Percentiles rank a stretch among this genome's conserved stretches.
Conservation (phyloP, 2,329 filamentous ascomycete genomes). For the Botrytis fabae region DNA sequence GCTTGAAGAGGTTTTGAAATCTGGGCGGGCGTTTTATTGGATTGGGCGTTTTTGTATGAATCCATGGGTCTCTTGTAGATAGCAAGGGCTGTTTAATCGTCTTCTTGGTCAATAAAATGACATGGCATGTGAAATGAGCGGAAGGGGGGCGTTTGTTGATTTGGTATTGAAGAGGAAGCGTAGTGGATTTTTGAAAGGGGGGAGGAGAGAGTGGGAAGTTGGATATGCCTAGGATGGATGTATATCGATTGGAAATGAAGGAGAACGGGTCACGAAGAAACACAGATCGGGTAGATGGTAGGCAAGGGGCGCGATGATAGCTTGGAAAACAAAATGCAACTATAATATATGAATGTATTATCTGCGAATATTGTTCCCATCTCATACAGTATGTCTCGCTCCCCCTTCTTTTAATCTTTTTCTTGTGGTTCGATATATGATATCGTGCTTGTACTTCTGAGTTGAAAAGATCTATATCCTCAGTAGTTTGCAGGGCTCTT, state of each 20-base stretch:
- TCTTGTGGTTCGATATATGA: not conserved
- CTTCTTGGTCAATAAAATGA: not conserved
- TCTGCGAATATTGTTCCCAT: not conserved
- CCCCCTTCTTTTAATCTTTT: not conserved
- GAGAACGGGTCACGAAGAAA: not conserved
- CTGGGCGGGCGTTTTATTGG: conserved; percentile 23
- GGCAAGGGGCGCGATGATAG: not conserved
- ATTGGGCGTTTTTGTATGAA: conserved; percentile 16
- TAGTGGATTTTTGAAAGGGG: not conserved
- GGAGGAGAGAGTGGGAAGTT: not conserved
- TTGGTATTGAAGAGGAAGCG: not conserved
- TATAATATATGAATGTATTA: not conserved
- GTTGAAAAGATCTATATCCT: not conserved
- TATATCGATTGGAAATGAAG: not conserved
- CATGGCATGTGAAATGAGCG: not conserved
- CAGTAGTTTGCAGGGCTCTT: not conserved
- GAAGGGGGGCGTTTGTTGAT: not conserved
- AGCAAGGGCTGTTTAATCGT: not conserved
- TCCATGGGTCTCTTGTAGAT: not conserved
- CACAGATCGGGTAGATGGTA: not conserved
- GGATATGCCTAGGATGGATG: not conserved
- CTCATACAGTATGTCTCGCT: not conserved
- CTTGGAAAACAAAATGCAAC: not conserved
- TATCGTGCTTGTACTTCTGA: not conserved
- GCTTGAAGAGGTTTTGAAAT: conserved; percentile 11